phyloP scores from a whole-genome alignment of 805 yeast genomes.

The Zygosaccharomyces lentus region DNA sequence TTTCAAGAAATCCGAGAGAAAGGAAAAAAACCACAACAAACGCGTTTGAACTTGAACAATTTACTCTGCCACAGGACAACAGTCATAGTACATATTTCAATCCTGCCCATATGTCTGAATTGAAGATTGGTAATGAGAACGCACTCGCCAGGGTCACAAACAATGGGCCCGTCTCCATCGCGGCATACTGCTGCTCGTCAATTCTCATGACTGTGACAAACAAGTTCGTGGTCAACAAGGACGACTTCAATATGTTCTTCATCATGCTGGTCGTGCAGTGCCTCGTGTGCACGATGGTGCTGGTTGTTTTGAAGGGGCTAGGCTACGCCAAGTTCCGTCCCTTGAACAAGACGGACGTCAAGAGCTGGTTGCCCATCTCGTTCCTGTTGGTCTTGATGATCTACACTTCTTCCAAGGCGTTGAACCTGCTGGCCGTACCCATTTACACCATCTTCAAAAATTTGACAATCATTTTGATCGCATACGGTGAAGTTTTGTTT shows the following conservation, averaged over 20 bases:
- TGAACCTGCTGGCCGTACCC: slow-evolving; percentile 87
- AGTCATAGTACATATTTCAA: background rate
- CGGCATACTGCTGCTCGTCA: slow-evolving; percentile 87
- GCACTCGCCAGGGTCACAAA: slow-evolving; percentile 36
- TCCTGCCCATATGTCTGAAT: slow-evolving; percentile 27
- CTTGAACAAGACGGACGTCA: slow-evolving; percentile 81
- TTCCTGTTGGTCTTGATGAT: slow-evolving; percentile 86
- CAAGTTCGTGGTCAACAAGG: slow-evolving; percentile 77
- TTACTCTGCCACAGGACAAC: background rate
- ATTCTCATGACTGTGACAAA: slow-evolving; percentile 97
- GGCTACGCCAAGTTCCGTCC: slow-evolving; percentile 84
- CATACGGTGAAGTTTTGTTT: slow-evolving; percentile 97
- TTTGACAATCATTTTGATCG: slow-evolving; percentile 91
- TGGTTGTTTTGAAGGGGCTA: slow-evolving; percentile 64
- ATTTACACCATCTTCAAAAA: slow-evolving; percentile 98
- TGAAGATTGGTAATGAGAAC: slow-evolving; percentile 23
- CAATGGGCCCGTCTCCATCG: slow-evolving; percentile 59
- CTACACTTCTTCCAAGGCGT: slow-evolving; percentile 92
- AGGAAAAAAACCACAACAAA: background rate
- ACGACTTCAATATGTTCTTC: slow-evolving; percentile 78
- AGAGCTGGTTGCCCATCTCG: slow-evolving; percentile 94
- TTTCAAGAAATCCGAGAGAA: background rate
- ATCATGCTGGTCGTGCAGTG: slow-evolving; percentile 87
- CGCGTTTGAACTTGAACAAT: background rate
- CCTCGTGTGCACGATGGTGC: slow-evolving; percentile 70